These are phyloP conservation scores for Pseudocercospora fuligena DNA, from an alignment of 2,329 filamentous ascomycete genomes.

Conservation along the genomic window DNA sequence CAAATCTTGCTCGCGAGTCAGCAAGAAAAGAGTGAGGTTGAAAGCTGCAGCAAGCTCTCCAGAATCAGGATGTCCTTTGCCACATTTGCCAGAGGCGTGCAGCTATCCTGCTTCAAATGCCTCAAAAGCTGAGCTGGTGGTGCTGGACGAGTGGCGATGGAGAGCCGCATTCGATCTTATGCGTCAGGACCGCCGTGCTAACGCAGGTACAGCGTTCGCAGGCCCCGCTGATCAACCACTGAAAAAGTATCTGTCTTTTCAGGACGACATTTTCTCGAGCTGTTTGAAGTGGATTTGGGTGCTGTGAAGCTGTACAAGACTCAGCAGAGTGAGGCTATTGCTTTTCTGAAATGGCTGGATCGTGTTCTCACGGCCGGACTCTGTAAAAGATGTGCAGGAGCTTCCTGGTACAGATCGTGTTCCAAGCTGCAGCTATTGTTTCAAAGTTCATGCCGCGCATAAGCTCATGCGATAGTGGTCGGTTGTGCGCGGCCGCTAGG, in stretches of 20 bases:
- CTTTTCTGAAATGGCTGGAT: neutral
- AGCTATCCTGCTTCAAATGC: constrained; percentile 6
- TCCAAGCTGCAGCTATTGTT: constrained; percentile 22
- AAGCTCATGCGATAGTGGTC: constrained; percentile 17
- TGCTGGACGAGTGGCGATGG: constrained; percentile 10
- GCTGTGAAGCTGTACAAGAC: neutral
- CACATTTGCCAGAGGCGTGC: neutral
- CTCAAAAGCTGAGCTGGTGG: neutral
- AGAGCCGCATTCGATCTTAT: neutral
- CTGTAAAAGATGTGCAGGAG: constrained; percentile 1
- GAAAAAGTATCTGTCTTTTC: neutral
- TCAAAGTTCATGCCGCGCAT: constrained; percentile 19
- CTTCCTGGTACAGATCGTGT: constrained; percentile 20
- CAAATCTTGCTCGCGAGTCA: neutral
- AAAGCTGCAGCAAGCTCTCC: neutral
- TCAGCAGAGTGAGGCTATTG: neutral
- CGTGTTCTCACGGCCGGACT: neutral
- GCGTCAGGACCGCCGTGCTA: constrained; percentile 8
- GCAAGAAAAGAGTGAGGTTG: neutral
- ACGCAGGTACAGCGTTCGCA: constrained; percentile 13
- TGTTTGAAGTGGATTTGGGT: neutral
- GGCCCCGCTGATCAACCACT: neutral
- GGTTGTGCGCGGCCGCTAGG: constrained; percentile 18
- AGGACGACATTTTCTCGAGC: neutral
- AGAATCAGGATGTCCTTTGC: neutral